Evolutionary conservation across 179 eudicot genomes (phyloP), one percentile per base, ranked within the genome.

Genomic region (Gypsophila paniculata): DNA sequence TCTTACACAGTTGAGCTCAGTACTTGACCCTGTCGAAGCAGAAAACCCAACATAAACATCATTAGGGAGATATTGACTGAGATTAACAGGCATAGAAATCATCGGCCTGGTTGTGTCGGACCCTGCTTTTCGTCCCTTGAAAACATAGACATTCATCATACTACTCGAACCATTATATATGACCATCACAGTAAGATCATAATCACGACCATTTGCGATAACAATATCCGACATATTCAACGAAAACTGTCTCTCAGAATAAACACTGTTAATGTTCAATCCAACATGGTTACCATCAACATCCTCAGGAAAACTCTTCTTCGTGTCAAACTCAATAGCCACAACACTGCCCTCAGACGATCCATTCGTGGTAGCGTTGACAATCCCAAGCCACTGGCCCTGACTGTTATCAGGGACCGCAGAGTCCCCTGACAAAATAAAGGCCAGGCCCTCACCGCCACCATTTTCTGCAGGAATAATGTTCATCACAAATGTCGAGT

Each of bases 281-380:
- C 83, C 83, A 26, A 82, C 72, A 68, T 82, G 85, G 49, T 82
- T 82, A 55, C 61, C 39, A 23, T 82, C 85, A 36, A 74, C 18
- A 60, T 82, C 85, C 26, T 74, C 55, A 0, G 51, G 19, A 70
- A 69, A 76, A 22, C 85, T 82, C 55, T 76, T 79, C 38, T 68
- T 82, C 8, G 85, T 76, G 68, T 82, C 85, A 42, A 82, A 82
- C 69, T 82, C 83, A 5, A 82, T 22, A 0, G 83, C 85, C 12
- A 82, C 74, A 19, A 82, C 74, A 13, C 8, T 38, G 53, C 12
- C 58, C 0, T 19, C 38, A 10, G 57, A 74, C n/a, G 81, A 65
- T 39, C 85, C 83, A 18, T 79, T 77, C 2, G 74, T 79, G 9
- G 44, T 68, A 15, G 78, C 69, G 18, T 79, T 77, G 34, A 82